Conservation (phyloP, 345 rosid species). For the Eucalyptus urophylla region DNA sequence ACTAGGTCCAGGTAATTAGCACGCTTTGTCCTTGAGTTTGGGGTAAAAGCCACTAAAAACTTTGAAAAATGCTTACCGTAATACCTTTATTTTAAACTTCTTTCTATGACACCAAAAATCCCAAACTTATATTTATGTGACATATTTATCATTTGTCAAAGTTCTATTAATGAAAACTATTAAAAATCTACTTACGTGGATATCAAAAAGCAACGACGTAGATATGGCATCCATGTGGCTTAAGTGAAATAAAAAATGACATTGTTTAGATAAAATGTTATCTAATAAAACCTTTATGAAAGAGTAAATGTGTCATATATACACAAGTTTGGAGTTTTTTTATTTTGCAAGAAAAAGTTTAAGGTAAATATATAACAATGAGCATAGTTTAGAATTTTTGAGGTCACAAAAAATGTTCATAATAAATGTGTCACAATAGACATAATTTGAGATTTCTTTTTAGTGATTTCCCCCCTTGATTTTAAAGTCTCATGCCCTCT, state of each 20-base stretch:
- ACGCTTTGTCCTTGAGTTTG: background rate
- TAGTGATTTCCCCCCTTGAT: background rate
- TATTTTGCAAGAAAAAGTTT: background rate
- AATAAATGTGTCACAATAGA: background rate
- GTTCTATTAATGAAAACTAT: background rate
- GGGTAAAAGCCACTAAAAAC: background rate
- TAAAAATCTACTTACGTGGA: no score
- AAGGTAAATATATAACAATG: no score
- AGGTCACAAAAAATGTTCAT: background rate
- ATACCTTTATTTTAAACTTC: no score
- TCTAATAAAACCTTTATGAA: no score
- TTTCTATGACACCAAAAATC: background rate
- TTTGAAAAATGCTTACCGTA: no score
- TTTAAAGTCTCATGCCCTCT: background rate
- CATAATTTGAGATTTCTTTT: background rate
- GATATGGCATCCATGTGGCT: background rate
- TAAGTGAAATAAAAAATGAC: background rate
- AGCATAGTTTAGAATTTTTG: background rate
- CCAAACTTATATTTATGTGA: background rate
- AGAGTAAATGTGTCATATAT: background rate
- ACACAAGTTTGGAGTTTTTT: no score
- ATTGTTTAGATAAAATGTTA: background rate
- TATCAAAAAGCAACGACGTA: fast-evolving
- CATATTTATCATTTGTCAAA: background rate
- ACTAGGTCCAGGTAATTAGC: background rate